Base-by-base conservation (phyloP, 2,329 filamentous ascomycete genomes). In the Huntiella decipiens region DNA sequence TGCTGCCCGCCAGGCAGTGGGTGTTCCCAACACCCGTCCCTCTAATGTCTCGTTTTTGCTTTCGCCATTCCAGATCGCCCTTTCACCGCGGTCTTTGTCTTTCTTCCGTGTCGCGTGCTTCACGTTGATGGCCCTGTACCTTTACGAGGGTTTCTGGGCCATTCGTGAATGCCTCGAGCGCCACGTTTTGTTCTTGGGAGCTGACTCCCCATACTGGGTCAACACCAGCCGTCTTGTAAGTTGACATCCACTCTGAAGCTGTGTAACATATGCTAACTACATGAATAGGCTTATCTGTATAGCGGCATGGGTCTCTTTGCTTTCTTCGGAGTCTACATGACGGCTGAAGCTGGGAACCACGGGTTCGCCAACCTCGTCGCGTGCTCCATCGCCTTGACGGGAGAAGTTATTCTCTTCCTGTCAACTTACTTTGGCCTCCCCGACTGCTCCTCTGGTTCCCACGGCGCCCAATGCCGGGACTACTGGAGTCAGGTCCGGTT, bases 321-420 rank as follows among this genome's bases (percentile, higher is more conserved):
- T 13, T 49, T 45, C 19, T 49, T 49, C 35, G 47, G 47, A 43
- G 16, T 42, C 6, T 42, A 38, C 15, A 38, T 49, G 8, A 41
- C 45, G 34, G 33, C 7, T 11, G 43, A 39, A 28, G 37, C 38
- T 17, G 43, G 45, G 32, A 82, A 82, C 10, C 91, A 91, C 0
- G 87, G 79, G 43, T 66, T 77, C 40, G 77, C 83, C 45, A 86
- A 95, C 61, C 72, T 88, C 47, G 62, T 80, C 40, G 77, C 84
- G 54, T 98, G 91, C 91, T 59, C 70, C 37, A 62, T 85, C 38
- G 79, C 79, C 19, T 59, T 85, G n/a, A 60, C 73, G 19, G 70
- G 85, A 51, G 91, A 98, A 60, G 54, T 79, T 17, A 64, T 77
- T 43, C 75, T 96, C 34, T 68, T 91, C 50, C 69, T 71, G 41